phyloP scores from a whole-genome alignment of 176 grass and related monocot species.

The Rhynchospora tenuis region DNA sequence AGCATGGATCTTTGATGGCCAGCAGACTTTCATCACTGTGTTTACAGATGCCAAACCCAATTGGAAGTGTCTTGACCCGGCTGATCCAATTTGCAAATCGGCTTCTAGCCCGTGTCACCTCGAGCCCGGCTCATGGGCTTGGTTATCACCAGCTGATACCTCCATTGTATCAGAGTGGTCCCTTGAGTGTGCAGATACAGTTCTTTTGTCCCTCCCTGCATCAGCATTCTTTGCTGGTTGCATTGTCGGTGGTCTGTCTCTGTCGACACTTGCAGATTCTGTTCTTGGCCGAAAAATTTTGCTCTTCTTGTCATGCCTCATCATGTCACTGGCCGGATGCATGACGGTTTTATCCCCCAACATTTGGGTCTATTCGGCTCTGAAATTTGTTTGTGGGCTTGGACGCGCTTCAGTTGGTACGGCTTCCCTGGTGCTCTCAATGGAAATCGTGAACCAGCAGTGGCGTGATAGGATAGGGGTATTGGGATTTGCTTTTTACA shows the following conservation, averaged over 20 bases:
- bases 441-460: conserved; percentile 51
- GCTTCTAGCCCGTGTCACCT: conserved; percentile 41
- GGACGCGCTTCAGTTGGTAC: conserved; percentile 54
- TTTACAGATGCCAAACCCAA: conserved; percentile 69
- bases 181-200: conserved; percentile 52
- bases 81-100: conserved; percentile 21
- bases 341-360: conserved; percentile 54
- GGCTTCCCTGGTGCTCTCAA: conserved; percentile 60
- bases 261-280: conserved; percentile 67
- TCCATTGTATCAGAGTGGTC: conserved; percentile 71
- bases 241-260: conserved; percentile 47
- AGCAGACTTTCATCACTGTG: conserved; percentile 91
- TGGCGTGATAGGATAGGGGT: conserved; percentile 70
- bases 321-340: conserved; percentile 49
- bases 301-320: conserved; percentile 36
- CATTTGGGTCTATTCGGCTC: conserved; percentile 64
- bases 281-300: conserved; percentile 60
- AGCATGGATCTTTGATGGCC: conserved; percentile 73
- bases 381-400: conserved; percentile 62
- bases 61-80: conserved; percentile 54
- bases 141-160: conserved; percentile 38
- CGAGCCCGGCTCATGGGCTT: conserved; percentile 44
- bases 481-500: conserved; percentile 54
- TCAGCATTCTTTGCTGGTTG: conserved; percentile 74
- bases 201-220: conserved; percentile 56